Evolutionary conservation across 2,329 filamentous ascomycete genomes (phyloP), one percentile per base, ranked within the genome.

Genomic region (Cordyceps javanica): DNA sequence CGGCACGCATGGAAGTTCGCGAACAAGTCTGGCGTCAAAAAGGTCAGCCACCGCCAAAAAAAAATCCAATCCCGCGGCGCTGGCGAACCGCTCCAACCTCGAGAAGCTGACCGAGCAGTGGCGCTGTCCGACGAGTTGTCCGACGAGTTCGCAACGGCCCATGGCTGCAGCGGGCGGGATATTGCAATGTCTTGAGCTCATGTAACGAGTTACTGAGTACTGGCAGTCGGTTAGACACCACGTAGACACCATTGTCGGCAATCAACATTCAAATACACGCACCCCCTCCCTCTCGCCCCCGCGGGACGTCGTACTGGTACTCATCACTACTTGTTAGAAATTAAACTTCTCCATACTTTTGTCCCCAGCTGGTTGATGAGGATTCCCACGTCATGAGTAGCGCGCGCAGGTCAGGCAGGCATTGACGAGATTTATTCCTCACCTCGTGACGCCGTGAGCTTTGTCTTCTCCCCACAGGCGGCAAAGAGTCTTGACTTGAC

Each of bases 401-500:
- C 14, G 28, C 13, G 28, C 30, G n/a, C n/a, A n/a, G n/a, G n/a
- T n/a, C n/a, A 44, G 8, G 6, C 39, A 16, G 28, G 13, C 13
- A 19, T 34, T 23, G 10, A n/a, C n/a, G n/a, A 36, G 51, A 54
- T 16, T 42, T 41, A 45, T 54, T 54, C 45, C 51, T 34, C 51
- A 54, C 36, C 51, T 34, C 51, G 51, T 54, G 51, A 54, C 51
- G 41, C 8, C 25, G 38, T 19, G 39, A 54, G 30, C 19, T 28
- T 54, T 28, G 28, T 45, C 51, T n/a, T n/a, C 34, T 54, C 51
- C 51, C 51, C 51, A 54, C 51, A 54, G n/a, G 14, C 16, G 1
- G 21, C 5, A 14, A 28, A 51, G 34, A 6, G 10, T 7, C 16
- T 21, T 21, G n/a, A n/a, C 38, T n/a, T n/a, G 38, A n/a, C 16